Conservation (phyloP, 768 basidiomycete species). For the Rubroboletus pulcherrimus region DNA sequence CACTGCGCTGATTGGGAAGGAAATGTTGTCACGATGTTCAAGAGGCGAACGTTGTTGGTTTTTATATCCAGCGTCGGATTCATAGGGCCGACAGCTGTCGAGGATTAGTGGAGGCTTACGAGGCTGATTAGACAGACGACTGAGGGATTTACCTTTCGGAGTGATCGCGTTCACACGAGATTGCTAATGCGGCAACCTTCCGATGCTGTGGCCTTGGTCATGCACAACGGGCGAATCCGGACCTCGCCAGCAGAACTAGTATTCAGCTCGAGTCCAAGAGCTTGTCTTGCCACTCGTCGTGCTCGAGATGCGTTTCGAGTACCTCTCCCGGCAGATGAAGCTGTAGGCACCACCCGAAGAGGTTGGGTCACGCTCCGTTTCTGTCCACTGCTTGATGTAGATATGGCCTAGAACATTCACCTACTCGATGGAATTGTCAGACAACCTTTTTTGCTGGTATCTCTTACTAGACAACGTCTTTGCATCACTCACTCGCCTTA, state of each 20-base stretch:
- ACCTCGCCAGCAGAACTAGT: neutral
- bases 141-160: slow-evolving; percentile 21
- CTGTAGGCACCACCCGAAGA: neutral
- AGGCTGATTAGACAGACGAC: slow-evolving; percentile 11
- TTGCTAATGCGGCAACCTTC: slow-evolving; percentile 1
- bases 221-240: neutral
- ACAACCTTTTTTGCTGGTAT: no score
- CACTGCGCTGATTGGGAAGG: neutral
- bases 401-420: neutral
- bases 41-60: neutral
- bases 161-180: slow-evolving; percentile 21
- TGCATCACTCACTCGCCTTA: neutral
- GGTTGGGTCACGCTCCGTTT: neutral
- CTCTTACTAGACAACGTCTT: neutral
- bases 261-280: neutral
- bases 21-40: neutral
- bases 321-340: neutral
- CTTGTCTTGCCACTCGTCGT: neutral
- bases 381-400: neutral
- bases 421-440: neutral
- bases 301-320: neutral
- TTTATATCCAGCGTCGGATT: slow-evolving; percentile 18
- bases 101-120: slow-evolving; percentile 5
- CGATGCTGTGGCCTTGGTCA: neutral
- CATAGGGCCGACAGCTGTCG: neutral